These are phyloP conservation scores for Hawksworthiomyces lignivorus DNA, from an alignment of 2,329 filamentous ascomycete genomes.

Conservation along the genomic window DNA sequence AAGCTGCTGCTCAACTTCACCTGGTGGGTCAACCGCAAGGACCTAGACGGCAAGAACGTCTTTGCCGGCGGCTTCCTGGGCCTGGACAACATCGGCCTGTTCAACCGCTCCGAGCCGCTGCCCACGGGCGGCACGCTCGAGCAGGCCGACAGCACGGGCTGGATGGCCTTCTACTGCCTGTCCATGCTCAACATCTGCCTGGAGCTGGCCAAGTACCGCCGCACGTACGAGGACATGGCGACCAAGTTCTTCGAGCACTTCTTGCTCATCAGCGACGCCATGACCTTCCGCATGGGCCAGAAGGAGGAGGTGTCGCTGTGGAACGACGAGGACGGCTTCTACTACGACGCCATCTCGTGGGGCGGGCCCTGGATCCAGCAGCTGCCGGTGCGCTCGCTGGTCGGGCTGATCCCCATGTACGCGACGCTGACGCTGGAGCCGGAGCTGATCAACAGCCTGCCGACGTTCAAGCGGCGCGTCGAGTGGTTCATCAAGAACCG, in stretches of 20 bases:
- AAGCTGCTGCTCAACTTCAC: slow-evolving; percentile 95
- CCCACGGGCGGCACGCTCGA: slow-evolving; percentile 90
- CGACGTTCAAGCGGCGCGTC: slow-evolving; percentile 84
- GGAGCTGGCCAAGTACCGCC: slow-evolving; percentile 88
- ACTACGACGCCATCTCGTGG: slow-evolving; percentile 97
- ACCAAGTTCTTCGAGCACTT: slow-evolving; percentile 99
- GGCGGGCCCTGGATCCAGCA: slow-evolving; percentile 90
- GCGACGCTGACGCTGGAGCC: slow-evolving; percentile 88
- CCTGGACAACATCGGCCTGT: slow-evolving; percentile 92
- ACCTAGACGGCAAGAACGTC: slow-evolving; percentile 88
- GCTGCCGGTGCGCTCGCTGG: slow-evolving; percentile 82
- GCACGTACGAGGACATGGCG: slow-evolving; percentile 93
- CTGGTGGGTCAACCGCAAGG: slow-evolving; percentile 98
- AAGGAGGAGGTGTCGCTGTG: slow-evolving; percentile 77
- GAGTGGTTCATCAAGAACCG: slow-evolving; percentile 92
- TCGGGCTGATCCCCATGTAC: slow-evolving; percentile 89
- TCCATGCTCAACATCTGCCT: slow-evolving; percentile 96
- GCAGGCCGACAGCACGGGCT: slow-evolving; percentile 94
- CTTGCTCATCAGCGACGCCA: slow-evolving; percentile 94
- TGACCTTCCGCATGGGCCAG: slow-evolving; percentile 70
- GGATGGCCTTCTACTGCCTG: slow-evolving; percentile 97
- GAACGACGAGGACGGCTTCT: slow-evolving; percentile 96
- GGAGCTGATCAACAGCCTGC: slow-evolving; percentile 84
- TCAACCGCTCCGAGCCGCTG: slow-evolving; percentile 92
- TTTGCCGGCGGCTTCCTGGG: slow-evolving; percentile 96